A percentile compares a stretch with the other conserved stretches of the same genome.
Evolutionary conservation across 306 rosid species (phyloP).

Genomic region (Erythrophleum fordii): DNA sequence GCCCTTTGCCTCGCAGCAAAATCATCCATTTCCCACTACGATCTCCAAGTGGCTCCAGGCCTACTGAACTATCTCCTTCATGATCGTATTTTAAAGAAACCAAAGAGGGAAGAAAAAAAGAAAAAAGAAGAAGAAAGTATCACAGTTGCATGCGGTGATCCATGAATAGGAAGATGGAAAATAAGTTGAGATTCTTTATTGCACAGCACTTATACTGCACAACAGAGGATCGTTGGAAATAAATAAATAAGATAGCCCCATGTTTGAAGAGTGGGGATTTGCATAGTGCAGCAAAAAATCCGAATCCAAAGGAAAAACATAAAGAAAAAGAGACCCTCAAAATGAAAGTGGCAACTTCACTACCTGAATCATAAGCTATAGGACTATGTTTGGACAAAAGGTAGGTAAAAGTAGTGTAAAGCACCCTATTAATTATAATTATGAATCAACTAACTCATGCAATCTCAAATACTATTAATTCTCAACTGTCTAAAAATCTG

Average conservation of each 20-base stretch:
- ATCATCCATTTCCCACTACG: slow-evolving; percentile 8
- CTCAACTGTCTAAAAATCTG: too few relatives aligned
- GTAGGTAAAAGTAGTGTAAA: neutral
- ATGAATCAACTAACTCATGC: neutral
- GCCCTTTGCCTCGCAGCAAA: neutral
- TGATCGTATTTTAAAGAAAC: neutral
- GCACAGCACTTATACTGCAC: too few relatives aligned
- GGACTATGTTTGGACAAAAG: neutral
- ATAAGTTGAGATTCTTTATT: too few relatives aligned
- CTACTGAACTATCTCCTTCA: neutral
- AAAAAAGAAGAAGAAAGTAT: neutral
- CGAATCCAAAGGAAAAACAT: too few relatives aligned
- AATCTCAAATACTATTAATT: neutral
- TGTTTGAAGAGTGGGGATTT: too few relatives aligned
- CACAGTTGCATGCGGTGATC: neutral
- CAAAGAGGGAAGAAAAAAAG: neutral
- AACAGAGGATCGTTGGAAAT: too few relatives aligned
- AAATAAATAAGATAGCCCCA: too few relatives aligned
- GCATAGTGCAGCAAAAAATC: too few relatives aligned
- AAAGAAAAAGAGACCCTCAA: neutral
- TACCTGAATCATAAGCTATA: neutral
- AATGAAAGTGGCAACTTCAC: slow-evolving; percentile 5
- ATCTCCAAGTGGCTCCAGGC: neutral
- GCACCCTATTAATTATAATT: neutral
- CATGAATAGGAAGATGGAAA: neutral